Evolutionary conservation across 2,329 filamentous ascomycete genomes (phyloP).

Genomic region (Xylariaceae sp.): DNA sequence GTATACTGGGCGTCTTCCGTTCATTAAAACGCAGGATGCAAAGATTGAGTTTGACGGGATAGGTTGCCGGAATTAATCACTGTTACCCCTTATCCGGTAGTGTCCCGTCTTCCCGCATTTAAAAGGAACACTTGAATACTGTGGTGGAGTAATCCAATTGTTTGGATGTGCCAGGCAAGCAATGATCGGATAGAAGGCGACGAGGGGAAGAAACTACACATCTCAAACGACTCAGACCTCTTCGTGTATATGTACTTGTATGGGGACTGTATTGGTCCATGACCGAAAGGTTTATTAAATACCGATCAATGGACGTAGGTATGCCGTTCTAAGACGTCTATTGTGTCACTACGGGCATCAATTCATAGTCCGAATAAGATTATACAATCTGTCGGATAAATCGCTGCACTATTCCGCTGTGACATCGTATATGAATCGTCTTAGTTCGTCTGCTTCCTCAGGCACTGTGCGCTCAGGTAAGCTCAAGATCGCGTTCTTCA

Average conservation of each 20-base stretch:
- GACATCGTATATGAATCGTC: conserved; percentile 51
- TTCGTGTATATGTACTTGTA: conserved; percentile 5
- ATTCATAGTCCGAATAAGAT: background rate
- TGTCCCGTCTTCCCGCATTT: no score
- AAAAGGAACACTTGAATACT: no score
- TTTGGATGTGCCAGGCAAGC: conserved; percentile 7
- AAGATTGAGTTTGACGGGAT: conserved; percentile 34
- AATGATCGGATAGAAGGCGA: conserved; percentile 1
- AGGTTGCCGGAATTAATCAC: conserved; percentile 36
- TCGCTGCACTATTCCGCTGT: conserved; percentile 39
- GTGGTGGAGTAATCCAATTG: no score
- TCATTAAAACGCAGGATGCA: conserved; percentile 35
- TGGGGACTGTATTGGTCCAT: background rate
- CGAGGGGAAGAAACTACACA: background rate
- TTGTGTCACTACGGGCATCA: background rate
- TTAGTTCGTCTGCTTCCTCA: conserved; percentile 56
- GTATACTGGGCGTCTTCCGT: conserved; percentile 37
- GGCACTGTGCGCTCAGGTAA: conserved; percentile 57
- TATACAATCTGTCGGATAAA: background rate
- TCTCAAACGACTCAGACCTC: background rate
- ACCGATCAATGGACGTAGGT: background rate
- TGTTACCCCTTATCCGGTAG: no score
- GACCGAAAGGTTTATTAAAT: background rate
- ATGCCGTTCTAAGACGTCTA: background rate
- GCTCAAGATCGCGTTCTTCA: conserved; percentile 47